Conservation (phyloP, 1,139 yeast species). For the Taphrina confusa region DNA sequence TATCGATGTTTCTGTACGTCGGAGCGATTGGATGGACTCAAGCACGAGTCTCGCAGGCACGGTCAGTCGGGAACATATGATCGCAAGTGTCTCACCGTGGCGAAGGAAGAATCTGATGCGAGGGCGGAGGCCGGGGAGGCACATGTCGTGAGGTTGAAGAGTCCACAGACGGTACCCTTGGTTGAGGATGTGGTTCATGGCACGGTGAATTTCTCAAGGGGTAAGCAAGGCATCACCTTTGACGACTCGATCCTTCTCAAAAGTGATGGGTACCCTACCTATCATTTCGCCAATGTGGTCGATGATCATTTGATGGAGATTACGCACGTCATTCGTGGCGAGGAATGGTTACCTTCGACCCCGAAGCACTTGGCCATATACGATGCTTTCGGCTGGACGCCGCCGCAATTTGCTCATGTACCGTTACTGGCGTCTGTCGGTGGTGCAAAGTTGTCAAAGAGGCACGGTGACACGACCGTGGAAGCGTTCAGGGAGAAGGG, state of each 20-base stretch:
- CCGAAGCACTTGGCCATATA: conserved; percentile 91
- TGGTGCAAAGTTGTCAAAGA: conserved; percentile 82
- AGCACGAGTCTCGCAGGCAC: conserved; percentile 70
- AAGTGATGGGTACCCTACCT: conserved; percentile 91
- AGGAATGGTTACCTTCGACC: conserved; percentile 95
- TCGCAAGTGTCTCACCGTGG: conserved; percentile 63
- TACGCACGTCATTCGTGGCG: conserved; percentile 94
- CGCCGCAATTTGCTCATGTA: conserved; percentile 82
- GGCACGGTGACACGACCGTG: conserved; percentile 77
- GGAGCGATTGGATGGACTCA: conserved; percentile 66
- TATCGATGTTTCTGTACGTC: conserved; percentile 84
- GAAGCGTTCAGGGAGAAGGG: conserved; percentile 52
- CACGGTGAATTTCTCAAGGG: conserved; percentile 16
- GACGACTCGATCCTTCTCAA: conserved; percentile 89
- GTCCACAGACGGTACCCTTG: conserved; percentile 13
- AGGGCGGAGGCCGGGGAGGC: conserved; percentile 45
- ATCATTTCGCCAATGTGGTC: conserved; percentile 91
- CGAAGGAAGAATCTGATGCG: conserved; percentile 50
- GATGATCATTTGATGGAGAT: conserved; percentile 92
- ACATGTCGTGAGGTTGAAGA: conserved; percentile 44
- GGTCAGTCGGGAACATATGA: conserved; percentile 94
- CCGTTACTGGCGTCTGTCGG: conserved; percentile 73
- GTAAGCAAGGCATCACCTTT: conserved; percentile 53
- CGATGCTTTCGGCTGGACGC: conserved; percentile 79
- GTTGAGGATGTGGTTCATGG: conserved; percentile 35